phyloP scores from a whole-genome alignment of 208 protist genomes.

The Leptomonas pyrrhocoris region DNA sequence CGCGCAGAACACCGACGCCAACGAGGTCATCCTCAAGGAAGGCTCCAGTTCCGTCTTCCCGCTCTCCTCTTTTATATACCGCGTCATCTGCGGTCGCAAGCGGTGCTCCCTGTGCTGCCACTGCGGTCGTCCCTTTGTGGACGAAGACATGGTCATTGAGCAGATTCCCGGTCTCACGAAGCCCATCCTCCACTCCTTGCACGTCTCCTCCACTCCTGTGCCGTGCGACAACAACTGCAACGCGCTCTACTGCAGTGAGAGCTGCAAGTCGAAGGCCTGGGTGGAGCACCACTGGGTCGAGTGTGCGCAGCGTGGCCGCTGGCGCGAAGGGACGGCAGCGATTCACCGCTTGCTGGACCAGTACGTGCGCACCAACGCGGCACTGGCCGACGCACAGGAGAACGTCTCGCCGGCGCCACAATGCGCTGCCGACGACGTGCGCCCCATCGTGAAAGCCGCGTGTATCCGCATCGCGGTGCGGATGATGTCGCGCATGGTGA shows the following conservation, averaged over 20 bases:
- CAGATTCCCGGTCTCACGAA: conserved; percentile 41
- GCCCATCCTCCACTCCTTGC: conserved; percentile 43
- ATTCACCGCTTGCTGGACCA: conserved; percentile 39
- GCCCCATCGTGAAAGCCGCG: conserved; percentile 37
- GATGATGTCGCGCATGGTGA: conserved; percentile 72
- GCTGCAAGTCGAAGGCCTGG: conserved; percentile 72
- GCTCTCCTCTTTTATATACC: conserved; percentile 15
- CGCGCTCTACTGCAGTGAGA: conserved; percentile 67
- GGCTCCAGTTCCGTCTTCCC: conserved; percentile 41
- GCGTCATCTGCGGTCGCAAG: conserved; percentile 19
- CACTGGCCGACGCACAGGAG: neutral
- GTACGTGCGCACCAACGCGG: conserved; percentile 18
- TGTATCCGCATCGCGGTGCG: conserved; percentile 63
- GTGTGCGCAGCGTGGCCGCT: conserved; percentile 64
- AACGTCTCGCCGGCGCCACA: neutral
- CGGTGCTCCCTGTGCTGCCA: conserved; percentile 49
- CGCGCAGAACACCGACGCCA: conserved; percentile 24
- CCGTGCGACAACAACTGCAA: conserved; percentile 63
- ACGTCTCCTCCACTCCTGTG: conserved; percentile 38
- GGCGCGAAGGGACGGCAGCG: conserved; percentile 43
- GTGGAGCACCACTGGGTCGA: conserved; percentile 80
- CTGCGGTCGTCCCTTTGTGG: conserved; percentile 56
- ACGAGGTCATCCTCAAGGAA: conserved; percentile 48
- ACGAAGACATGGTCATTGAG: conserved; percentile 34
- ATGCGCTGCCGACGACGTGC: conserved; percentile 32